phyloP scores from a whole-genome alignment of 331 rosid species.

The Rosa hybrid region DNA sequence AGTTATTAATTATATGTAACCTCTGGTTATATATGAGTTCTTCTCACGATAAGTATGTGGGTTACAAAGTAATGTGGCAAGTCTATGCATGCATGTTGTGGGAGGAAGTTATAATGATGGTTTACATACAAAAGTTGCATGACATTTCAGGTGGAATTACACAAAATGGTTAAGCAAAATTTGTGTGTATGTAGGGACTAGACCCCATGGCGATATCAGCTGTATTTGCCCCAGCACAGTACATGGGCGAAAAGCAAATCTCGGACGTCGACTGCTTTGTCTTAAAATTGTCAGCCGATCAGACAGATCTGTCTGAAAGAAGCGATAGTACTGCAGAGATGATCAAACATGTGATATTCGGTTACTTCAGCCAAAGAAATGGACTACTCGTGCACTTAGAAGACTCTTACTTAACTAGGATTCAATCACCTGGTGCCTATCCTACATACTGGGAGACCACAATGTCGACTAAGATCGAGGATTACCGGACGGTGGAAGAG shows the following conservation, averaged over 20 bases:
- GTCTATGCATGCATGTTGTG: background rate
- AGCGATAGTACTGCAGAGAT: slow-evolving; percentile 90
- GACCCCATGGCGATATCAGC: slow-evolving; percentile 82
- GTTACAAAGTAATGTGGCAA: too few relatives aligned
- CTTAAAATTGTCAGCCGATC: slow-evolving; percentile 72
- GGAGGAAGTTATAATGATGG: background rate
- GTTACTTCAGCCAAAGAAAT: slow-evolving; percentile 86
- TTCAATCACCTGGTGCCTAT: slow-evolving; percentile 78
- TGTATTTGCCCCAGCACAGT: slow-evolving; percentile 71
- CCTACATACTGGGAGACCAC: slow-evolving; percentile 95
- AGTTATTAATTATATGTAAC: too few relatives aligned
- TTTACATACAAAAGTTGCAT: background rate
- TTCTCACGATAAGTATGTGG: too few relatives aligned
- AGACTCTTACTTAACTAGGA: slow-evolving; percentile 85
- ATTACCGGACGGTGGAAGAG: slow-evolving; percentile 68
- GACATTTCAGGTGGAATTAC: background rate
- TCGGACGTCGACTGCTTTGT: slow-evolving; percentile 67
- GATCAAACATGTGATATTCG: slow-evolving; percentile 80
- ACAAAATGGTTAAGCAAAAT: background rate
- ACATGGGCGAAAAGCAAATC: slow-evolving; percentile 84
- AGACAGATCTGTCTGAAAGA: slow-evolving; percentile 62
- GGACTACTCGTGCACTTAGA: slow-evolving; percentile 70
- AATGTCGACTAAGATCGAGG: slow-evolving; percentile 76
- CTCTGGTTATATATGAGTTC: background rate
- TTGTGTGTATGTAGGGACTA: slow-evolving; percentile 61